Evolutionary conservation across 257 asterid genomes (phyloP).

Genomic region (Plantago elongata): DNA sequence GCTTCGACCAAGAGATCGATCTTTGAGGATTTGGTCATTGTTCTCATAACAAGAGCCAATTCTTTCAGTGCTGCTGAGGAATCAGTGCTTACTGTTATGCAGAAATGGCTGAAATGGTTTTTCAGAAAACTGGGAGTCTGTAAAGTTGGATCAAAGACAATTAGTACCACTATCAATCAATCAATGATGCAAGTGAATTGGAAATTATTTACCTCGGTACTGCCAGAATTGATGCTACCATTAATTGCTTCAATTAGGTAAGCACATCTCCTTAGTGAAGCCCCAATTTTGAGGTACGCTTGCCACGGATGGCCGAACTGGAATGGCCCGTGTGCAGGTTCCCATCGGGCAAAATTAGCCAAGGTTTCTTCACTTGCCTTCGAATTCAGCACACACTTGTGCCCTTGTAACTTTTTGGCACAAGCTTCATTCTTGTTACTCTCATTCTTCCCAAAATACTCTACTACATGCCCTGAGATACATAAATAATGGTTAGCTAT

Average conservation of each 20-base stretch:
- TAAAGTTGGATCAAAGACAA: neutral
- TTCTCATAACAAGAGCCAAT: slow-evolving; percentile 33
- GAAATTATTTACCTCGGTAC: slow-evolving; percentile 33
- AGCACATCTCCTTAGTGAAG: slow-evolving; percentile 60
- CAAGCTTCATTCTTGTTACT: slow-evolving; percentile 23
- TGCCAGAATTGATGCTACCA: slow-evolving; percentile 34
- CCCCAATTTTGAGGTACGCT: slow-evolving; percentile 55
- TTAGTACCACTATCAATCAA: neutral
- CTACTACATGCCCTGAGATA: slow-evolving; percentile 43
- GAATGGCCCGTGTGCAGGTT: slow-evolving; percentile 67
- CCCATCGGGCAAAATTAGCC: slow-evolving; percentile 78
- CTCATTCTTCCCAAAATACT: slow-evolving; percentile 32
- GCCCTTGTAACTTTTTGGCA: slow-evolving; percentile 35
- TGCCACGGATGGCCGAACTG: slow-evolving; percentile 63
- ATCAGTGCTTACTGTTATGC: slow-evolving; percentile 34
- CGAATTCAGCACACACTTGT: slow-evolving; percentile 60
- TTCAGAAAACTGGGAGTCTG: slow-evolving; percentile 54
- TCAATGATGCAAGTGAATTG: no score
- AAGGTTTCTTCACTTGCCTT: slow-evolving; percentile 74
- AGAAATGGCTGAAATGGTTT: slow-evolving; percentile 43
- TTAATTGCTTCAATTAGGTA: slow-evolving; percentile 58
- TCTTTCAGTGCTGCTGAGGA: slow-evolving; percentile 54
- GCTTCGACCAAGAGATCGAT: slow-evolving; percentile 42
- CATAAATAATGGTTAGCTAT: neutral
- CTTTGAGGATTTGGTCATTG: slow-evolving; percentile 50